Evolutionary conservation across 768 basidiomycete species (phyloP).

Genomic region (Holtermannia corniformis): DNA sequence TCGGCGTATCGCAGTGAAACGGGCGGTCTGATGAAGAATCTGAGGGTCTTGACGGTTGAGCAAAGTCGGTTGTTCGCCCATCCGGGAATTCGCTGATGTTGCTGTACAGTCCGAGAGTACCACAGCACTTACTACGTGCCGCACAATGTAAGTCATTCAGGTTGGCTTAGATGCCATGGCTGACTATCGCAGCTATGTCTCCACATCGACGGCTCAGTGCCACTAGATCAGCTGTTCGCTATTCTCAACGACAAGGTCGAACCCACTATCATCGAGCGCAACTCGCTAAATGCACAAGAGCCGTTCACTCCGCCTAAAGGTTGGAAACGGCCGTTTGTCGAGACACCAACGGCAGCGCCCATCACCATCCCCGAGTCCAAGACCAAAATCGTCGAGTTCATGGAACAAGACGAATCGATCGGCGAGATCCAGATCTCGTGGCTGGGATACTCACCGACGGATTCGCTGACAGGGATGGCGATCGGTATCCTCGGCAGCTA

Average conservation of each 20-base stretch:
- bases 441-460: constrained; percentile 53
- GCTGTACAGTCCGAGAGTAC: constrained; percentile 65
- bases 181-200: constrained; percentile 47
- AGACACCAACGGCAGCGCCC: constrained; percentile 60
- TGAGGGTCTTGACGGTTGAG: constrained; percentile 73
- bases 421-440: constrained; percentile 74
- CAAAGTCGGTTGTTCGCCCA: constrained; percentile 64
- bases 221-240: constrained; percentile 63
- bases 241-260: constrained; percentile 78
- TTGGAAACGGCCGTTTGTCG: constrained; percentile 91
- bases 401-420: constrained; percentile 82
- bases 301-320: constrained; percentile 49
- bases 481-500: constrained; percentile 79
- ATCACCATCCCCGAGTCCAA: constrained; percentile 43
- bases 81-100: too few species aligned
- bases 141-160: constrained; percentile 52
- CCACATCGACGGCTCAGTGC: constrained; percentile 77
- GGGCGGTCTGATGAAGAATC: constrained; percentile 85
- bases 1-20: constrained; percentile 95
- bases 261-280: constrained; percentile 63
- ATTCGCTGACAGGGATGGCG: constrained; percentile 48
- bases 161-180: neutral
- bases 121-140: constrained; percentile 85
- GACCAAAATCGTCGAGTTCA: constrained; percentile 73
- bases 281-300: constrained; percentile 42